Evolutionary conservation across 2,329 filamentous ascomycete species (phyloP), one percentile per base, ranked within the genome.

Genomic region (Microcyclosporella mali): DNA sequence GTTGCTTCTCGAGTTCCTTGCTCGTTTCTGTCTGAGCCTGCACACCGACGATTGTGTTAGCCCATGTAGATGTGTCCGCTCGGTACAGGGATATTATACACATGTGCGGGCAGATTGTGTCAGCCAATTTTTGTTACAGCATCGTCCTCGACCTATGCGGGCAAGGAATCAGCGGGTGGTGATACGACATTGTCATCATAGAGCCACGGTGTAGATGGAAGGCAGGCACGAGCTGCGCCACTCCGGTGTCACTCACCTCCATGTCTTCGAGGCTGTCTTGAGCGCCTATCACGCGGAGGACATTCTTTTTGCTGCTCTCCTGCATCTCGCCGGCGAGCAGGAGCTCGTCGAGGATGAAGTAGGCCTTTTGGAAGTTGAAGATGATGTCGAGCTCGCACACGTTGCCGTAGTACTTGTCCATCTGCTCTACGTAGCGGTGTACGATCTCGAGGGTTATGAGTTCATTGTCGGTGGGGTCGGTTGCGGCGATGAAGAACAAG

Each of bases 371-470:
- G 68, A 98, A 98, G 66, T 95, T 97, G 79, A 98, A 98, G 67
- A 98, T 98, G 70, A 97, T 95, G 67, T 97, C 89, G 53, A 98
- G 79, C 72, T 98, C 92, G 81, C 92, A 98, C 47, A 98, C 92
- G 67, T 98, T 98, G 68, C 92, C 92, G 68, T 97, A 98, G 74
- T 98, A 98, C 69, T 98, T 98, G 77, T 98, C 92, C 92, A 98
- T 98, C 71, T 98, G 92, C 70, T 98, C 92, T 63, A 98, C 92
- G 66, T 98, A 98, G 70, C 92, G 88, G 69, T 98, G 92, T 60
- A 98, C 94, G 64, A 98, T 88, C 69, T 98, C 92, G 64, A 98
- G 87, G 17, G 88, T 95, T 66, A 97, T 95, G 63, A 98, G 74
- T 66, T 98, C 92, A 70, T 98, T 98, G 70, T 98, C 92, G 51